Base-by-base conservation (phyloP, 306 rosid species). In the Elaeagnus macrophylla region DNA sequence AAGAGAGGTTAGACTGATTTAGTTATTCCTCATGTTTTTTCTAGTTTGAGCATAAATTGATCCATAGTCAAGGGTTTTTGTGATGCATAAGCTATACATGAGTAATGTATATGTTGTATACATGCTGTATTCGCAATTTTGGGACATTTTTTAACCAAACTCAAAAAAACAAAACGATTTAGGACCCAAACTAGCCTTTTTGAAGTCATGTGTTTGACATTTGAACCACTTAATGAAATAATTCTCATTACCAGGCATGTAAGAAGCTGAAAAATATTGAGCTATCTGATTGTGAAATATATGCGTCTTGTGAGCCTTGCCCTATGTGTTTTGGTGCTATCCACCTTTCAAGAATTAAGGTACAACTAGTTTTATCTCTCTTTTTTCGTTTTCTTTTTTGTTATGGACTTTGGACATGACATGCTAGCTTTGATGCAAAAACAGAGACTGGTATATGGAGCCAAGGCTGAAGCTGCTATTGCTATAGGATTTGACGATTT, bases 271-370 rank as follows among this genome's bases (percentile, higher is more conserved):
- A 76, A 40, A 72, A 68, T 67, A 68, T 72, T 60, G 79, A 70
- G 59, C 94, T 85, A 16, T 71, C 86, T 10, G 84, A 79, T 52
- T 85, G 86, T 64, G 94, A 85, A 61, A 85, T 85, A 62, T 85
- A 82, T 68, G 82, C 94, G n/a, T 85, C 89, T 37, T 85, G 94
- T 59, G 94, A 85, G 71, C 86, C 94, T 63, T 85, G 94, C 67
- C 86, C 94, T 53, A 81, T 85, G 94, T 85, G 94, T 68, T 85
- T 85, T 44, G 89, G 89, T 13, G 94, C 94, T n/a, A 82, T 85
- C 71, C 81, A 77, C 55, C 80, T 85, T 60, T 79, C 94, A 59
- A 74, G 86, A 66, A 63, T 85, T 42, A 85, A 82, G 94, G 94
- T 75, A 32, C 17, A 20, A 53, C 3, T 32, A 12, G 25, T 19